These are phyloP conservation scores for Floccularia luteovirens DNA, from an alignment of 768 basidiomycete genomes.

Conservation along the genomic window DNA sequence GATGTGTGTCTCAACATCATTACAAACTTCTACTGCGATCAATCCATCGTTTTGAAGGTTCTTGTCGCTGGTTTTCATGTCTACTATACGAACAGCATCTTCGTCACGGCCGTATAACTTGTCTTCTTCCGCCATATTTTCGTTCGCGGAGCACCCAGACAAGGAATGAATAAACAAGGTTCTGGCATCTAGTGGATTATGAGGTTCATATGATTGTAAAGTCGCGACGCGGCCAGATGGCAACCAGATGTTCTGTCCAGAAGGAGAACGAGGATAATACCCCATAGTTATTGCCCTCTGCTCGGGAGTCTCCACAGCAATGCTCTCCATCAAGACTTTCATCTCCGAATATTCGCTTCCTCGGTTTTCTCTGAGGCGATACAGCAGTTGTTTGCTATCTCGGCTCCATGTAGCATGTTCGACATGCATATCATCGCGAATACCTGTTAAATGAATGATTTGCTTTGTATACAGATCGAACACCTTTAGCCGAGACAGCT, in stretches of 20 bases:
- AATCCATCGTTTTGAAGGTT: conserved; percentile 7
- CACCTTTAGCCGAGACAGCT: conserved; percentile 15
- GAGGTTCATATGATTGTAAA: conserved; percentile 21
- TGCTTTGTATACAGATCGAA: conserved; percentile 16
- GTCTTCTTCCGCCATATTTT: conserved; percentile 4
- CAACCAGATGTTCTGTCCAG: conserved; percentile 22
- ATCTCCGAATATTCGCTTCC: conserved; percentile 19
- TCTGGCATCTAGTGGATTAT: conserved; percentile 21
- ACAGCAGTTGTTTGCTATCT: conserved; percentile 20
- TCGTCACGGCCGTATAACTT: conserved; percentile 19
- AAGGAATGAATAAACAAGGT: conserved; percentile 17
- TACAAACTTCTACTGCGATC: conserved; percentile 30
- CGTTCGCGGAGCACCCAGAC: conserved; percentile 5
- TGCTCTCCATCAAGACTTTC: conserved; percentile 19
- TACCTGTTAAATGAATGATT: conserved; percentile 11
- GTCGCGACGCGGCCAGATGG: conserved; percentile 17
- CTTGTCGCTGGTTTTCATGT: conserved; percentile 13
- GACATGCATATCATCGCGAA: conserved; percentile 17
- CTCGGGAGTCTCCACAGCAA: conserved; percentile 10
- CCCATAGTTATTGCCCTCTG: conserved; percentile 12
- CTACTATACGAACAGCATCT: conserved; percentile 26
- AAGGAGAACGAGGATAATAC: conserved; percentile 23
- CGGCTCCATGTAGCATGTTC: conserved; percentile 25
- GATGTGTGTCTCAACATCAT: conserved; percentile 30
- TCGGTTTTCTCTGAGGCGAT: conserved; percentile 19